These are phyloP conservation scores for Agaricus blazei DNA, from an alignment of 768 basidiomycete species.

Conservation along the genomic window DNA sequence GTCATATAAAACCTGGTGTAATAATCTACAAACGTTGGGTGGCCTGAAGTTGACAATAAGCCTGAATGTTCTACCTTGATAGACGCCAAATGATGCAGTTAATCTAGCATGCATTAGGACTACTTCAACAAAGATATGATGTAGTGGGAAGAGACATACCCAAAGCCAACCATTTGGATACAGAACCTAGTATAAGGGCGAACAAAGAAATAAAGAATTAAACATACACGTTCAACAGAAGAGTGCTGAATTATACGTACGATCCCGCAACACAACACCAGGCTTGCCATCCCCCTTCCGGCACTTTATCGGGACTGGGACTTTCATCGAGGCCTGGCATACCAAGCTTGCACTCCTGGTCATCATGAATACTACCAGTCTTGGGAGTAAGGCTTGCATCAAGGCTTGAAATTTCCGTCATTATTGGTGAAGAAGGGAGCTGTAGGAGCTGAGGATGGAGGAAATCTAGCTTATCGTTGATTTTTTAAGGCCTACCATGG, in stretches of 20 bases:
- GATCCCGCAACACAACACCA: slow-evolving; percentile 13
- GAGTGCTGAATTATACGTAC: neutral
- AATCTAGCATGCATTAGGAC: neutral
- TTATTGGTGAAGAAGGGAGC: too few species aligned
- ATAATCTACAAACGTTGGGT: slow-evolving; percentile 14
- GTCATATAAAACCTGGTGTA: slow-evolving; percentile 21
- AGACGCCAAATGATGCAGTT: slow-evolving; percentile 16
- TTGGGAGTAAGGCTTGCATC: too few species aligned
- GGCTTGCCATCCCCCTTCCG: slow-evolving; percentile 13
- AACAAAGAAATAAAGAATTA: too few species aligned
- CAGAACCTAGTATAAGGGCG: slow-evolving; percentile 4
- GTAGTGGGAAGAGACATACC: slow-evolving; percentile 10
- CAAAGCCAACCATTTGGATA: slow-evolving; percentile 18
- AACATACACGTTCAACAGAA: neutral
- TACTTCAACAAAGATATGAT: neutral
- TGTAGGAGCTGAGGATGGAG: too few species aligned
- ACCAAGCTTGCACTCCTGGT: too few species aligned
- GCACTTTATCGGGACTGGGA: neutral
- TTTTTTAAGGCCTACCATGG: too few species aligned
- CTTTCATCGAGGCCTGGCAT: too few species aligned
- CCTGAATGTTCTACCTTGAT: slow-evolving; percentile 14
- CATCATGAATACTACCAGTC: too few species aligned
- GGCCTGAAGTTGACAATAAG: neutral
- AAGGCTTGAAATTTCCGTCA: too few species aligned
- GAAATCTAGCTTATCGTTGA: too few species aligned